Evolutionary conservation across 1,284 basidiomycete species (phyloP).

Genomic region (Melanopsichium pennsylvanicum): DNA sequence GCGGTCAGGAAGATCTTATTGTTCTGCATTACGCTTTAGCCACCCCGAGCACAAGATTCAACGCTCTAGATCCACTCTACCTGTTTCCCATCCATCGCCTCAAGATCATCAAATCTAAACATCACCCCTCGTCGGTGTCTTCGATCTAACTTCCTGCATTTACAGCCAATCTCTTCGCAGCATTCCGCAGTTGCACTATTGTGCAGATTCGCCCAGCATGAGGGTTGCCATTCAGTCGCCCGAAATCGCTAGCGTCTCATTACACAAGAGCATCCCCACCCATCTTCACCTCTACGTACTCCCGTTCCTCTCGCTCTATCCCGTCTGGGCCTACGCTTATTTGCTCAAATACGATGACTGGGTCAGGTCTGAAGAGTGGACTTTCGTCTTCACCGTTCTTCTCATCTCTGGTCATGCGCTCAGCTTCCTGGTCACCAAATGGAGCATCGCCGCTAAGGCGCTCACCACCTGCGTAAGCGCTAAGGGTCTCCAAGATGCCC

Average conservation of each 20-base stretch:
- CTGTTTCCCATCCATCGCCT: slow-evolving; percentile 2
- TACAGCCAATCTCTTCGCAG: slow-evolving; percentile 4
- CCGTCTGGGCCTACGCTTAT: slow-evolving; percentile 86
- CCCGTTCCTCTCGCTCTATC: slow-evolving; percentile 85
- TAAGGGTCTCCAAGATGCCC: slow-evolving; percentile 73
- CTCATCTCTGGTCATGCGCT: slow-evolving; percentile 88
- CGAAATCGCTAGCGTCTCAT: slow-evolving; percentile 81
- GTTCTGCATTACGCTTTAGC: not conserved
- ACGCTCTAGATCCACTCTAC: not conserved
- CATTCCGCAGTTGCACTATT: slow-evolving; percentile 20
- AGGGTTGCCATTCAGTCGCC: slow-evolving; percentile 74
- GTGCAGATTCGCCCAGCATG: slow-evolving; percentile 27
- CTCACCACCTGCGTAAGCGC: slow-evolving; percentile 73
- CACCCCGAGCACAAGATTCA: not conserved
- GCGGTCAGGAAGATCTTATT: slow-evolving; percentile 22
- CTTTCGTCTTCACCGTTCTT: slow-evolving; percentile 87
- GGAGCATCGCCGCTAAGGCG: slow-evolving; percentile 83
- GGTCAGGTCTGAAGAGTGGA: slow-evolving; percentile 68
- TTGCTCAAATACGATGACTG: slow-evolving; percentile 87
- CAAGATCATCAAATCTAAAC: slow-evolving; percentile 16
- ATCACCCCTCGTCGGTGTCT: slow-evolving; percentile 10
- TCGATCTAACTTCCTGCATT: not conserved
- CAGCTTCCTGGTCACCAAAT: slow-evolving; percentile 88
- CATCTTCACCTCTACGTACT: slow-evolving; percentile 81
- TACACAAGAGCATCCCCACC: slow-evolving; percentile 82